Base-by-base conservation (phyloP, 2,329 filamentous ascomycete genomes). In the Colletotrichum sp. region DNA sequence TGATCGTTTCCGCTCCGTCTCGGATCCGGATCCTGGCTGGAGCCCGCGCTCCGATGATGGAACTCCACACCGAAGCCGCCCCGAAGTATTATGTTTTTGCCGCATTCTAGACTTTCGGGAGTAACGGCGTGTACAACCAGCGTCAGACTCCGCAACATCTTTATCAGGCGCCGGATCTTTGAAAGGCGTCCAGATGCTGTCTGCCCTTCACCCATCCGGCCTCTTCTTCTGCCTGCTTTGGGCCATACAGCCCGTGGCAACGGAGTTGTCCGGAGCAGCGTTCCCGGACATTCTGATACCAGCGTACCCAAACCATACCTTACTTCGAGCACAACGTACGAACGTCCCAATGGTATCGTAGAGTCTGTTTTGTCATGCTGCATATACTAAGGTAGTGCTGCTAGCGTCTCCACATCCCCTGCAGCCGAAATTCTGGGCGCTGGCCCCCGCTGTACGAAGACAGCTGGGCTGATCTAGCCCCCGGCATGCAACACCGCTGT, bases 21-120 rank as follows among this genome's bases (percentile, higher is more conserved):
- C 73, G 69, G 72, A 63, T 32, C 73, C 69, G 62, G 66, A 68
- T 68, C 73, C 70, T 69, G 13, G 57, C 28, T 36, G 65, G 21
- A 69, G 57, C 34, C 59, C 57, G 71, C 44, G 64, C 70, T 39
- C 74, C 70, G 44, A 36, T 26, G 21, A 65, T 24, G 74, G 64
- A 76, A 76, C 65, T 76, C 70, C 74, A 76, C 70, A n/a, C 63
- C 39, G 16, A 26, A 36, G n/a, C 30, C 18, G 3, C 13, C 8
- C 30, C 10, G 26, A n/a, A n/a, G 30, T 52, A 52, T 52, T 5
- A 8, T 52, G 13, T 21, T 49, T 52, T 12, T 44, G 44, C n/a
- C n/a, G 44, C 9, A 13, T 49, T 49, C 44, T 49, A 21, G 44
- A n/a, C 10, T 49, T 21, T 49, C 67, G 49, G 60, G 32, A 66